A percentile compares a stretch with the other conserved stretches of the same genome.
Evolutionary conservation across 495 filamentous ascomycete genomes (phyloP).

Genomic region (Aspergillus funiculosus): DNA sequence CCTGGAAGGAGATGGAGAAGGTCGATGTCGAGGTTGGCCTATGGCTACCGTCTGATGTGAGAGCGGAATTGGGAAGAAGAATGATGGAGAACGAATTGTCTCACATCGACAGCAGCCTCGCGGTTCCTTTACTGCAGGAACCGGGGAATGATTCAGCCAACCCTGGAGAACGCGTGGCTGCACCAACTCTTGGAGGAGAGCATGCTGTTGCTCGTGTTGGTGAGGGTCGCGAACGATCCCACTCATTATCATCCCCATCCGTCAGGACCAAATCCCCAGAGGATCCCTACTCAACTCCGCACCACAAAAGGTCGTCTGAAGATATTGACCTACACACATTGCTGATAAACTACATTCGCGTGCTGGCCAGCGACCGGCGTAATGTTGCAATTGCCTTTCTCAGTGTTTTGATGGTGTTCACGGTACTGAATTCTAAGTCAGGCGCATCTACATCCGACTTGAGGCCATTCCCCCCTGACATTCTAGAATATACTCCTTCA

Average conservation of each 20-base stretch:
- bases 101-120: constrained; percentile 11
- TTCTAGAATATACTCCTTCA: background rate
- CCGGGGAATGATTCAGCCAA: constrained; percentile 1
- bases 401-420: constrained; percentile 52
- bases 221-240: background rate
- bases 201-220: background rate
- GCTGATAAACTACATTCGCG: constrained; percentile 60
- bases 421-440: constrained; percentile 33
- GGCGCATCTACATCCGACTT: constrained; percentile 13
- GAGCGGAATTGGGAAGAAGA: constrained; percentile 41
- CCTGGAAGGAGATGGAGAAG: constrained; percentile 95
- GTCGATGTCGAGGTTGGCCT: constrained; percentile 89
- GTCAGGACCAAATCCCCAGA: constrained; percentile 1
- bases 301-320: constrained; percentile 3
- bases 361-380: constrained; percentile 61
- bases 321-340: constrained; percentile 52
- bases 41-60: constrained; percentile 53
- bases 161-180: background rate
- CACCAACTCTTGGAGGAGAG: background rate
- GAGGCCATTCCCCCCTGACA: constrained; percentile 18
- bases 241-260: background rate
- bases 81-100: constrained; percentile 23
- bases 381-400: constrained; percentile 65
- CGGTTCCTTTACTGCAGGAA: constrained; percentile 17
- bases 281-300: constrained; percentile 4